Base-by-base conservation (phyloP, 148 eudicot genomes). In the Persicaria maculosa region DNA sequence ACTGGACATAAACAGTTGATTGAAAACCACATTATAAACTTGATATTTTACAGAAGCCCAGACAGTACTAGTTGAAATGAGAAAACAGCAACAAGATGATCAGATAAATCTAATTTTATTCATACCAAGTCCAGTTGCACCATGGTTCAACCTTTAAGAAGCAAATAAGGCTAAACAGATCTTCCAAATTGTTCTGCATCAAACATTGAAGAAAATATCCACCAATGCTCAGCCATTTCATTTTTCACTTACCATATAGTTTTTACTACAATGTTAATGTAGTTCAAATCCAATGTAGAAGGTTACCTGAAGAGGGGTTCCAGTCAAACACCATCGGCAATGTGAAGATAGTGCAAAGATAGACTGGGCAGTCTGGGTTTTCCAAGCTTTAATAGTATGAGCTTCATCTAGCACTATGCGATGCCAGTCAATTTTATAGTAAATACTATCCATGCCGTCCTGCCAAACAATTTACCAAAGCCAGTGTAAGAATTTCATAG, bases 81-180 rank as follows among this genome's bases (percentile, higher is more conserved):
- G 58, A 31, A 50, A 36, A 31, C 40, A 44, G 73, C 48, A 69
- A 61, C 44, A 25, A 22, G 68, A 61, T 61, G 44, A 61, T n/a
- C 16, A 12, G 6, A 12, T 3, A 43, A 8, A 43, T 5, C 4
- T 22, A 44, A 40, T 50, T 14, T 47, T 5, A 19, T 62, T 14
- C 86, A 44, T 89, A 89, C 93, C 93, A 89, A 53, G 85, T 79
- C 88, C 88, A 89, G 77, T 85, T 87, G 79, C 93, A 85, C 93
- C 93, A 89, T 62, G 93, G 93, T 82, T 89, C 88, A 25, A 89
- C 88, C 78, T 85, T 89, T 82, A 89, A 80, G 81, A 89, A 89
- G 80, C 90, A 85, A 16, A 88, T 61, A 50, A 89, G 89, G 79
- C 93, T 89, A 71, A 72, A 89, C 8, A 89, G 82, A 75, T 89